Evolutionary conservation across 2,329 filamentous ascomycete genomes (phyloP).

Genomic region (Coniochaeta prunicola): DNA sequence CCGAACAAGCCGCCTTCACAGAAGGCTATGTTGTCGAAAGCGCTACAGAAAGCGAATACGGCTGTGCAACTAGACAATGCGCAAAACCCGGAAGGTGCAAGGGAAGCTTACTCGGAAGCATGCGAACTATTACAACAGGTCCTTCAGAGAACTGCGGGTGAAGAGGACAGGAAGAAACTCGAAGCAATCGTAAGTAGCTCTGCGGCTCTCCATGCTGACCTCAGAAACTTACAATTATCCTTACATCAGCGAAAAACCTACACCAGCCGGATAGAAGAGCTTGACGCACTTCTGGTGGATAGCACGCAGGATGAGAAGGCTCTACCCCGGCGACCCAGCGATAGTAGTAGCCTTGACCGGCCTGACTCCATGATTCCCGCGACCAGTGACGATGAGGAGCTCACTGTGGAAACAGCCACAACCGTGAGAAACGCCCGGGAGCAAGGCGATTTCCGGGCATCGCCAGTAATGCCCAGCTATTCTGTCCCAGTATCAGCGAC

Average conservation of each 20-base stretch:
- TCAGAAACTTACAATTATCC: conserved; percentile 14
- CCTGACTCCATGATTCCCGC: conserved; percentile 4
- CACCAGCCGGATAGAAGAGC: conserved; percentile 78
- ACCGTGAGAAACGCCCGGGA: conserved; percentile 43
- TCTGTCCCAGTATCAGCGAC: conserved; percentile 15
- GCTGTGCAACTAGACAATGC: conserved; percentile 95
- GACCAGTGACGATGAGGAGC: conserved; percentile 32
- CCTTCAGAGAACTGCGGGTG: conserved; percentile 72
- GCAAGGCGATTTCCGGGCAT: conserved; percentile 10
- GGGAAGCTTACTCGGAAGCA: conserved; percentile 85
- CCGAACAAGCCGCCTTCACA: conserved; percentile 55
- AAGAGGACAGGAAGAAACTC: conserved; percentile 83
- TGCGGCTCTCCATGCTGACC: conserved; percentile 7
- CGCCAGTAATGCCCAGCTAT: conserved; percentile 16
- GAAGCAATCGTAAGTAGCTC: conserved; percentile 74
- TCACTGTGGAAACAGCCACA: conserved; percentile 44
- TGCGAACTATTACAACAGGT: conserved; percentile 84
- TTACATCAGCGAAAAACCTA: conserved; percentile 71
- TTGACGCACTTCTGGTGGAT: conserved; percentile 56
- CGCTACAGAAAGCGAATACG: conserved; percentile 89
- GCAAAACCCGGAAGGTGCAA: conserved; percentile 85
- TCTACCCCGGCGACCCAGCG: conserved; percentile 62
- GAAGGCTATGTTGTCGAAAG: conserved; percentile 94
- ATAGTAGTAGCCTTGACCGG: conserved; percentile 54
- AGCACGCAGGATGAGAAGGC: conserved; percentile 56